Evolutionary conservation across 2,329 filamentous ascomycete species (phyloP).

Genomic region (Ceratocystis albifundus): DNA sequence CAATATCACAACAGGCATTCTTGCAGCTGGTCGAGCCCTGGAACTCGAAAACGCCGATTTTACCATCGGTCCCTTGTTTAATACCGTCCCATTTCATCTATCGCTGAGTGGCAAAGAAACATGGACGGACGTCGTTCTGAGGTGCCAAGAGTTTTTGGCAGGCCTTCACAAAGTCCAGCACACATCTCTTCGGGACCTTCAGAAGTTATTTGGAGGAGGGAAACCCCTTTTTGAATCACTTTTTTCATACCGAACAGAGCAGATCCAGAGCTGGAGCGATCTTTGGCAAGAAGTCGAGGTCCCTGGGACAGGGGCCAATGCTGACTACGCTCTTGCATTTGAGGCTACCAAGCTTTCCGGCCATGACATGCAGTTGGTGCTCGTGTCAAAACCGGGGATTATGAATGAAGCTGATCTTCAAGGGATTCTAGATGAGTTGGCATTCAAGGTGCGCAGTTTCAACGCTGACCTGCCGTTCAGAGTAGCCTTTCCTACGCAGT

Average conservation of each 20-base stretch:
- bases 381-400: conserved; percentile 45
- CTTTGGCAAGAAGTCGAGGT: conserved; percentile 45
- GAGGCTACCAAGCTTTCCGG: conserved; percentile 50
- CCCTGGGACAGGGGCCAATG: conserved; percentile 32
- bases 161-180: conserved; percentile 61
- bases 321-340: conserved; percentile 67
- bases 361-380: conserved; percentile 41
- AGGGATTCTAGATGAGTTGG: not conserved
- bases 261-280: conserved; percentile 25
- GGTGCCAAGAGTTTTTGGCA: conserved; percentile 61
- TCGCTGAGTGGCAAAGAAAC: conserved; percentile 31
- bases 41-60: conserved; percentile 53
- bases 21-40: conserved; percentile 67
- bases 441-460: not conserved
- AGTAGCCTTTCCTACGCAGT: not conserved
- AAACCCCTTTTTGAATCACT: conserved; percentile 63
- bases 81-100: conserved; percentile 64
- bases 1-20: conserved; percentile 52
- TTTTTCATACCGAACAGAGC: conserved; percentile 64
- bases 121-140: conserved; percentile 49
- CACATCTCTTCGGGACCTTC: conserved; percentile 64
- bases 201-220: conserved; percentile 59
- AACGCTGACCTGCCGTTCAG: not conserved
- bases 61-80: conserved; percentile 76
- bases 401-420: conserved; percentile 19